Percentiles rank a stretch among this genome's conserved stretches.
phyloP scores from a whole-genome alignment of 2,329 filamentous ascomycete genomes.

The Colletotrichum simmondsii region DNA sequence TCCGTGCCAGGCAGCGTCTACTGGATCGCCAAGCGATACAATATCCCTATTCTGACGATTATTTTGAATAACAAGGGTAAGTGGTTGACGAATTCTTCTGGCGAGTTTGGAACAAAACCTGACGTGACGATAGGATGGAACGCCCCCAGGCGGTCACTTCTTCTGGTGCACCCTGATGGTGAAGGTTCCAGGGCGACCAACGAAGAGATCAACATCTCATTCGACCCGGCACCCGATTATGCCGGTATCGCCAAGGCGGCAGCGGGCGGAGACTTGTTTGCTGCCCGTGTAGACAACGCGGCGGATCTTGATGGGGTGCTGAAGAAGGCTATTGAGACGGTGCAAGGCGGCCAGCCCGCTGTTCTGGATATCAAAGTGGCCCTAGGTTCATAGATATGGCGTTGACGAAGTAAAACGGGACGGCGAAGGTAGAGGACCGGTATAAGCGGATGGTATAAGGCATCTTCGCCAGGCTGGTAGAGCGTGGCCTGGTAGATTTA shows the following conservation, averaged over 20 bases:
- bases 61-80: conserved; percentile 67
- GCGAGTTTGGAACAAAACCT: background rate
- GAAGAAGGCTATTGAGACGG: conserved; percentile 60
- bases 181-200: conserved; percentile 52
- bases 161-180: conserved; percentile 56
- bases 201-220: conserved; percentile 59
- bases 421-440: no score
- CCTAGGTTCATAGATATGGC: conserved; percentile 49
- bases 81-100: conserved; percentile 31
- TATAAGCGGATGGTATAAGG: background rate
- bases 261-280: conserved; percentile 58
- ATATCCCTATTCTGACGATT: conserved; percentile 65
- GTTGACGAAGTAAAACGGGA: background rate
- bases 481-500: background rate
- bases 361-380: conserved; percentile 66
- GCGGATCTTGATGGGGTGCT: conserved; percentile 59
- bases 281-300: conserved; percentile 58
- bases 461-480: background rate
- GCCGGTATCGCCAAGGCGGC: conserved; percentile 42
- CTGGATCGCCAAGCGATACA: conserved; percentile 66
- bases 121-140: conserved; percentile 50
- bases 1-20: conserved; percentile 65
- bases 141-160: conserved; percentile 53
- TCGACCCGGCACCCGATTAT: conserved; percentile 56
- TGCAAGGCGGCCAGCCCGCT: conserved; percentile 61